These are phyloP conservation scores for Scopulariopsis brevicaulis DNA, from an alignment of 2,329 filamentous ascomycete species.

Conservation along the genomic window DNA sequence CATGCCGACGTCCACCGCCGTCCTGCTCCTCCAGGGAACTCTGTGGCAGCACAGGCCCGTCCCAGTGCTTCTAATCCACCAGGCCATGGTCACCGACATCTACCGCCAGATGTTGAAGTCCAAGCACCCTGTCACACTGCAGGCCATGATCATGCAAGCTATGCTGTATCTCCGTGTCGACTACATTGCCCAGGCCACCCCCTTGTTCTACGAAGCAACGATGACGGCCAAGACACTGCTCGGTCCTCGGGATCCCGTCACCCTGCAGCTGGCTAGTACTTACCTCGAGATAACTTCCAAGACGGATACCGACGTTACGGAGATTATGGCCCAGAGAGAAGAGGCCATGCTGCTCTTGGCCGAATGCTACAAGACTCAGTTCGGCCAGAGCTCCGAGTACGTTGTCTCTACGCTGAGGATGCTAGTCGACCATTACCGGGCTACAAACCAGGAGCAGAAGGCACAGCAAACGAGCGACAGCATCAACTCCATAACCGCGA, in stretches of 20 bases:
- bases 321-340: constrained; percentile 16
- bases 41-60: constrained; percentile 14
- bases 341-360: constrained; percentile 5
- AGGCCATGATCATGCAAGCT: constrained; percentile 10
- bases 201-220: constrained; percentile 8
- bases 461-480: constrained; percentile 6
- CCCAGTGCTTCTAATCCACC: constrained; percentile 16
- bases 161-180: constrained; percentile 9
- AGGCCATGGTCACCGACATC: constrained; percentile 16
- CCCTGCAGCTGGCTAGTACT: constrained; percentile 7
- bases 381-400: constrained; percentile 7
- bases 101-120: constrained; percentile 17
- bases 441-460: constrained; percentile 8
- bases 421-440: constrained; percentile 7
- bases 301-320: background rate
- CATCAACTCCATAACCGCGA: constrained; percentile 12
- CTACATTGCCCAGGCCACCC: constrained; percentile 1
- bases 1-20: constrained; percentile 6
- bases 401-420: constrained; percentile 6
- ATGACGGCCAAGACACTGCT: constrained; percentile 7
- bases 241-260: constrained; percentile 4
- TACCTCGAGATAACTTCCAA: constrained; percentile 9
- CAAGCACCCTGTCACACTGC: constrained; percentile 8
- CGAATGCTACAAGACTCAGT: constrained; percentile 10
- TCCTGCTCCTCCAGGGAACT: constrained; percentile 7